Conservation (phyloP, 2,329 filamentous ascomycete genomes). For the Amauroascus verrucosus region DNA sequence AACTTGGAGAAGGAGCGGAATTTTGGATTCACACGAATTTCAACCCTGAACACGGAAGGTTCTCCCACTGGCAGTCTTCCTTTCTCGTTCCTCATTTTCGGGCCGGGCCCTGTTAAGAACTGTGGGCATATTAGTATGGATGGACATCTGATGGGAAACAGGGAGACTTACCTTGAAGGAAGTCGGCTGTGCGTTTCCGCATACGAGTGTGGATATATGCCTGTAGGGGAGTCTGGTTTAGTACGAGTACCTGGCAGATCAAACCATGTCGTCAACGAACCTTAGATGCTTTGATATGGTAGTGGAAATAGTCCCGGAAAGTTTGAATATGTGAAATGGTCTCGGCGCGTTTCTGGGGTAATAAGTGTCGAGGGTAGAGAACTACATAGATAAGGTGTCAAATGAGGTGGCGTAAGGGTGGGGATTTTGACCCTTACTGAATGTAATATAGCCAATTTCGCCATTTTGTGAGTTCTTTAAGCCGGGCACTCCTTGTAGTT, state of each 20-base stretch:
- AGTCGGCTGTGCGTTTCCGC: constrained; percentile 94
- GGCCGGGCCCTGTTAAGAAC: constrained; percentile 93
- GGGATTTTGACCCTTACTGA: constrained; percentile 53
- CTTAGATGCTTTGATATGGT: constrained; percentile 99
- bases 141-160: background rate
- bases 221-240: constrained; percentile 29
- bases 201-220: constrained; percentile 98
- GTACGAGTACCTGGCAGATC: background rate
- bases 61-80: constrained; percentile 92
- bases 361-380: constrained; percentile 89
- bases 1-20: background rate
- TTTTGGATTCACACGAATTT: background rate
- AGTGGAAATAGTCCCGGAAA: constrained; percentile 99
- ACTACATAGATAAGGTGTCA: constrained; percentile 41
- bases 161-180: constrained; percentile 68
- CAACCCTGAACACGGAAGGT: constrained; percentile 63
- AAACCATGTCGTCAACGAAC: constrained; percentile 29
- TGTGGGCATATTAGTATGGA: constrained; percentile 37
- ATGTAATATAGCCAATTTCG: constrained; percentile 95
- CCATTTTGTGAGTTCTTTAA: constrained; percentile 63
- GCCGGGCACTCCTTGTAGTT: constrained; percentile 79
- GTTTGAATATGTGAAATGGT: constrained; percentile 99
- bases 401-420: constrained; percentile 14
- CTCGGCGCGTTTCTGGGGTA: constrained; percentile 77
- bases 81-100: constrained; percentile 92